Base-by-base conservation (phyloP, 169 alveolate species). In the Theileria parva region DNA sequence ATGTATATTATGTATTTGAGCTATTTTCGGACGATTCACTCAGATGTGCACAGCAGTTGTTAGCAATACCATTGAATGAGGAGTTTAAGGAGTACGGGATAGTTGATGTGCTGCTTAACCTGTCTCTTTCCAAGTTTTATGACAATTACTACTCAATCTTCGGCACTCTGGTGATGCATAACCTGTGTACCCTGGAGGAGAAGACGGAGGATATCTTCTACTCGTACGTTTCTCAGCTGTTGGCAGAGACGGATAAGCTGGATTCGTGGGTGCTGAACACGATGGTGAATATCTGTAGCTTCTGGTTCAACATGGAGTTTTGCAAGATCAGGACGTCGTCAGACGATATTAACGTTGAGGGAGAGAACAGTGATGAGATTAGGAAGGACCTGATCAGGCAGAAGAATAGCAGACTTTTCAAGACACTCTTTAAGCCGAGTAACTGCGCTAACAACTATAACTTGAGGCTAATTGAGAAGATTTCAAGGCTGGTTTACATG, bases 231-330 rank as follows among this genome's bases (percentile, higher is more conserved):
- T 66, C 85, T 0, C 77, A 81, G 53, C 53, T 84, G 37, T 19
- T 57, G 51, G 86, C 64, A 13, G 48, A 64, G 27, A 59, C 70
- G 17, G 63, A 48, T 23, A 34, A 21, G 19, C 48, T 84, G 69
- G 86, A 84, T 7, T 57, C 71, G 37, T 68, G 32, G 57, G 90
- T 84, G n/a, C 74, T 84, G 12, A 17, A 37, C n/a, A 60, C 60
- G 8, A 9, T 84, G 9, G 21, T 84, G 32, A 69, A 51, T 15
- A 32, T 59, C 39, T 61, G 85, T 17, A 53, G 86, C 12, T 84
- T 68, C 79, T 84, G 90, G 90, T 84, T 77, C 77, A 70, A 69
- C 55, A 67, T 84, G 48, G 86, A 75, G 51, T 75, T 84, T 25
- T 84, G 86, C 63, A 84, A 84, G 67, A 71, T 84, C 66, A n/a